A percentile compares a stretch with the other conserved stretches of the same genome.
phyloP scores from a whole-genome alignment of 2,329 filamentous ascomycete genomes.

The Trichoderma oligosporum region DNA sequence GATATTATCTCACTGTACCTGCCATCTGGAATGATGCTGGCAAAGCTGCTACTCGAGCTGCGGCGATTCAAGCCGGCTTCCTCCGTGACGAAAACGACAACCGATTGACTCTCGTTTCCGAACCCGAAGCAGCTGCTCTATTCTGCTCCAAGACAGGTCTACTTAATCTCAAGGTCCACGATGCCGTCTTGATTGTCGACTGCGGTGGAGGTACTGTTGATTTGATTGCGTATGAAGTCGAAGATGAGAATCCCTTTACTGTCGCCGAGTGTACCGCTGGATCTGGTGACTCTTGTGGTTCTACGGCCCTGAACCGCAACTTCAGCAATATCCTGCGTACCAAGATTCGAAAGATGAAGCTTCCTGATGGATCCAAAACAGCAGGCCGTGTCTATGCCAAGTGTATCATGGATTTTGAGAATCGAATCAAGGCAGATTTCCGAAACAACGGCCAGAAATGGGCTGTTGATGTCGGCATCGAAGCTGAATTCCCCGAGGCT shows the following conservation, averaged over 20 bases:
- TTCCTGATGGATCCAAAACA: constrained; percentile 93
- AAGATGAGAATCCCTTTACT: constrained; percentile 95
- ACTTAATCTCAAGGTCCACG: constrained; percentile 94
- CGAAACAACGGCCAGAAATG: constrained; percentile 98
- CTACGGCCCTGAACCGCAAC: constrained; percentile 95
- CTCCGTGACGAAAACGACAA: constrained; percentile 97
- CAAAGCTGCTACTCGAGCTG: constrained; percentile 92
- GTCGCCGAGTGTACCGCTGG: constrained; percentile 96
- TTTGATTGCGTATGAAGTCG: constrained; percentile 97
- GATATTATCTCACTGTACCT: constrained; percentile 97
- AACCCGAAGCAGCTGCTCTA: constrained; percentile 93
- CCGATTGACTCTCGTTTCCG: constrained; percentile 86
- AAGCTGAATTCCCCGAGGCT: constrained; percentile 95
- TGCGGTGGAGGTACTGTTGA: constrained; percentile 98
- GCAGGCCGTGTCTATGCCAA: constrained; percentile 98
- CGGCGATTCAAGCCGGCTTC: constrained; percentile 95
- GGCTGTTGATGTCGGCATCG: constrained; percentile 97
- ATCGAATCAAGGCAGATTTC: constrained; percentile 99
- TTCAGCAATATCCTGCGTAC: constrained; percentile 97
- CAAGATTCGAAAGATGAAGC: constrained; percentile 98
- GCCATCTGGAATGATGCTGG: constrained; percentile 99
- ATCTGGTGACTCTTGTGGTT: constrained; percentile 95
- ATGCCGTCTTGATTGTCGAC: constrained; percentile 96
- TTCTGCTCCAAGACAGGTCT: constrained; percentile 98
- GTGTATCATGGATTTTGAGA: constrained; percentile 99